These are phyloP conservation scores for Talaromyces sp. DNA, from an alignment of 2,329 filamentous ascomycete species.

Conservation along the genomic window DNA sequence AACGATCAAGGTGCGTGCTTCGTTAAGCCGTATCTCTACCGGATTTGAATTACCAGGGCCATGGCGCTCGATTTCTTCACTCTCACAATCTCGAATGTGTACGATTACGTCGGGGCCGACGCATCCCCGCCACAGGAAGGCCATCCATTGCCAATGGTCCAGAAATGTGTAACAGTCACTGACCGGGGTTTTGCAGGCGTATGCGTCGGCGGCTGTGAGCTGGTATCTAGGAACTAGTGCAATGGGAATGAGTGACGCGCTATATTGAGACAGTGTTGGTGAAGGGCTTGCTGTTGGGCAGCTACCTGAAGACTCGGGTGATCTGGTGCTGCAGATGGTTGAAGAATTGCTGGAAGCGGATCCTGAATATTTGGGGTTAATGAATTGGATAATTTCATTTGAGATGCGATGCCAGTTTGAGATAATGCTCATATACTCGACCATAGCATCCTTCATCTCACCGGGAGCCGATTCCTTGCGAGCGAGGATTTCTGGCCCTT, in stretches of 20 bases:
- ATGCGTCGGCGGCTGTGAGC: conserved; percentile 71
- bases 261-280: conserved; percentile 4
- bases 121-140: conserved; percentile 84
- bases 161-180: conserved; percentile 71
- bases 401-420: conserved; percentile 73
- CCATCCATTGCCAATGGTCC: conserved; percentile 99
- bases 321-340: conserved; percentile 12
- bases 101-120: conserved; percentile 67
- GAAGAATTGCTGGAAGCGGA: conserved; percentile 20
- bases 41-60: conserved; percentile 39
- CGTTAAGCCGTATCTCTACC: conserved; percentile 56
- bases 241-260: conserved; percentile 54
- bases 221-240: conserved; percentile 77
- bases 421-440: conserved; percentile 65
- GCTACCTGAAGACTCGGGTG: conserved; percentile 21
- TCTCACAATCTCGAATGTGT: conserved; percentile 41
- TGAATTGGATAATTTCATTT: conserved; percentile 62
- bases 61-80: conserved; percentile 39
- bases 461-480: conserved; percentile 25
- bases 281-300: conserved; percentile 21
- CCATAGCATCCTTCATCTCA: conserved; percentile 45
- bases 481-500: conserved; percentile 41
- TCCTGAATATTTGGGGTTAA: conserved; percentile 37
- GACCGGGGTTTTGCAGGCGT: conserved; percentile 70
- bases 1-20: conserved; percentile 52